Evolutionary conservation across 176 grass and related monocot species (phyloP), one percentile per base, ranked within the genome.

Genomic region (Oropetium thomaeum): DNA sequence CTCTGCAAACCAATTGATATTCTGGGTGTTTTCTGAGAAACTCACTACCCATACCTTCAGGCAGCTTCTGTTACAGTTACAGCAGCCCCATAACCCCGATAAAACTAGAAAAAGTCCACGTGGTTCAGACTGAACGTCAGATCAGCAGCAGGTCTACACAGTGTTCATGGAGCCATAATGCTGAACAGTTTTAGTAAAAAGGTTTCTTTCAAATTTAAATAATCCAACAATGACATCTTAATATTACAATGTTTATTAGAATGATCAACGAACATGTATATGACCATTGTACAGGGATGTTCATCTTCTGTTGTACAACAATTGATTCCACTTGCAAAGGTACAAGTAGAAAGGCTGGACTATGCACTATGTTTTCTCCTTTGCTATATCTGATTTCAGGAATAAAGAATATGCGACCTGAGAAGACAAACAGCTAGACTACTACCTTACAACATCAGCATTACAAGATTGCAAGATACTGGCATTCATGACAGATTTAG

Each of bases 281-380:
- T 78, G 57, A 62, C 43, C 55, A 78, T 77, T 84, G 33, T 54
- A 78, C 57, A 51, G 5, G 58, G 31, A 49, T 34, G 19, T 12
- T 61, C 53, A 77, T 77, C 65, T 84, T 49, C 44, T 55, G 54
- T 53, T 71, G 82, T 84, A 78, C 82, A 84, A 76, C 65, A 70
- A 65, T 39, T 77, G 65, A 76, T 41, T 70, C 55, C 53, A 62
- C 42, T 42, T 27, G 55, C 53, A 43, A n/a, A 23, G 65, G 57
- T 84, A 78, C 82, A 84, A 41, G 25, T 84, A 71, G 41, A 84
- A 78, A 13, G n/a, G 65, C 57, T 54, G 58, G 54, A 77, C 65
- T 71, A 40, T 63, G 65, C 23, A 16, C 81, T 83, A 41, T 62
- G 17, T 30, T 83, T 26, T 45, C 69, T 63, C 65, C 62, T 77